Percentiles rank a stretch among this genome's conserved stretches.
Evolutionary conservation across 2,329 filamentous ascomycete species (phyloP).

Genomic region (Penicillium sp.): DNA sequence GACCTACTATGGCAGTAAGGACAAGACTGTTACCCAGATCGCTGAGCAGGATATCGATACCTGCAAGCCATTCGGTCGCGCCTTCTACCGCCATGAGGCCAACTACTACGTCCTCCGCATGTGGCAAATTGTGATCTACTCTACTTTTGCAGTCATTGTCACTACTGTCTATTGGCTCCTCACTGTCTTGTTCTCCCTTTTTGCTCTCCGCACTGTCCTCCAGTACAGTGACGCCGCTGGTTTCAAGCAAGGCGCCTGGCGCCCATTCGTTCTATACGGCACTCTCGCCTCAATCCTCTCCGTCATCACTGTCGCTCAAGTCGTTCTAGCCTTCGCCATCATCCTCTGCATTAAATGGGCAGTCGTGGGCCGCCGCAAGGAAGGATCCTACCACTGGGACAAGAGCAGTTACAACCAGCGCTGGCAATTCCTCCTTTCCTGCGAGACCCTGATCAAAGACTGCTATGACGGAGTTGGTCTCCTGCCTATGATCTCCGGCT

Average conservation of each 20-base stretch:
- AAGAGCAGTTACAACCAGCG: slow-evolving; percentile 56
- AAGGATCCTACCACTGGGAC: slow-evolving; percentile 59
- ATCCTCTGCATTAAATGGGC: slow-evolving; percentile 52
- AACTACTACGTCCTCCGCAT: slow-evolving; percentile 51
- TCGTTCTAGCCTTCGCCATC: slow-evolving; percentile 43
- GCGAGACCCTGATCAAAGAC: slow-evolving; percentile 50
- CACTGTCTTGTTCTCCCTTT: slow-evolving; percentile 48
- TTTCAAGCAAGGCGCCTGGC: slow-evolving; percentile 32
- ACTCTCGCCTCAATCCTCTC: slow-evolving; percentile 12
- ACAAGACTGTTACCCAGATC: neutral
- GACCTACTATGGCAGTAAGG: neutral
- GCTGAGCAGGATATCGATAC: slow-evolving; percentile 20
- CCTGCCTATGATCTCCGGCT: slow-evolving; percentile 53
- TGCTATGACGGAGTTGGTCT: slow-evolving; percentile 53
- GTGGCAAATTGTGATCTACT: slow-evolving; percentile 51
- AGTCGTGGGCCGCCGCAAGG: slow-evolving; percentile 49
- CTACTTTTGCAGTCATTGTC: slow-evolving; percentile 45
- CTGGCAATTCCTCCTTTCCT: slow-evolving; percentile 55
- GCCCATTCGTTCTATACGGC: slow-evolving; percentile 35
- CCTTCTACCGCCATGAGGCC: slow-evolving; percentile 53
- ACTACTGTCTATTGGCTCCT: slow-evolving; percentile 50
- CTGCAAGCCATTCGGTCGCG: slow-evolving; percentile 52
- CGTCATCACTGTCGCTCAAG: slow-evolving; percentile 42
- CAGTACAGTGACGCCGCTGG: slow-evolving; percentile 20
- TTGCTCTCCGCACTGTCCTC: slow-evolving; percentile 38